A percentile compares a stretch with the other conserved stretches of the same genome.
Conservation (phyloP, 2,329 filamentous ascomycete species). For the Lasiodiplodia hormozganensis region DNA sequence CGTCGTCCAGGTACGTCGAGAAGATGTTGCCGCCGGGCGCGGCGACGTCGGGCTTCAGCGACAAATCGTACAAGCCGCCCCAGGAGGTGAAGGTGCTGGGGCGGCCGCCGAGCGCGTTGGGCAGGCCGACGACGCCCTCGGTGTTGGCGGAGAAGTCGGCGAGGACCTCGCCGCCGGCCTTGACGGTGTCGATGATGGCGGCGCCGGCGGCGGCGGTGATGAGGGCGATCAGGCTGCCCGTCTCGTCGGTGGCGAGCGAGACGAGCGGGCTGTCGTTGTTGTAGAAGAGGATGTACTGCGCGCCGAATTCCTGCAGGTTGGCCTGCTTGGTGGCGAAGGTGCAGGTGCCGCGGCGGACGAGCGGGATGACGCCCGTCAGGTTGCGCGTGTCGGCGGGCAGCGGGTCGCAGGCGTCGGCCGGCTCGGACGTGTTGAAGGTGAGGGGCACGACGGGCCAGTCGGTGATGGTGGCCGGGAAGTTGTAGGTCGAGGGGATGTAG, state of each 20-base stretch:
- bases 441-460: slow-evolving; percentile 51
- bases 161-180: not conserved
- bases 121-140: slow-evolving; percentile 2
- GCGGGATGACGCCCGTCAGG: slow-evolving; percentile 63
- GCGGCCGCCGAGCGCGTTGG: slow-evolving; percentile 55
- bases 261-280: slow-evolving; percentile 53
- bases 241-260: slow-evolving; percentile 31
- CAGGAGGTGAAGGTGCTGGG: slow-evolving; percentile 63
- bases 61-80: slow-evolving; percentile 67
- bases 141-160: slow-evolving; percentile 22
- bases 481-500: slow-evolving; percentile 46
- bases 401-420: slow-evolving; percentile 60
- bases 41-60: slow-evolving; percentile 63
- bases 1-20: slow-evolving; percentile 61
- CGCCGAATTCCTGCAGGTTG: slow-evolving; percentile 62
- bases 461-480: slow-evolving; percentile 39
- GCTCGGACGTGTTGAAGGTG: slow-evolving; percentile 57
- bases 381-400: slow-evolving; percentile 63
- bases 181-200: slow-evolving; percentile 20
- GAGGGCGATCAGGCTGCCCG: slow-evolving; percentile 35
- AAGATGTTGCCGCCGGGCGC: slow-evolving; percentile 65
- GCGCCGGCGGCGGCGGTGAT: slow-evolving; percentile 33
- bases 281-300: slow-evolving; percentile 68
- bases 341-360: slow-evolving; percentile 66
- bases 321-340: slow-evolving; percentile 61